Percentiles rank a stretch among this genome's conserved stretches.
Conservation (phyloP, 192 early-diverging fungal genomes). For the Linnemannia schmuckeri region DNA sequence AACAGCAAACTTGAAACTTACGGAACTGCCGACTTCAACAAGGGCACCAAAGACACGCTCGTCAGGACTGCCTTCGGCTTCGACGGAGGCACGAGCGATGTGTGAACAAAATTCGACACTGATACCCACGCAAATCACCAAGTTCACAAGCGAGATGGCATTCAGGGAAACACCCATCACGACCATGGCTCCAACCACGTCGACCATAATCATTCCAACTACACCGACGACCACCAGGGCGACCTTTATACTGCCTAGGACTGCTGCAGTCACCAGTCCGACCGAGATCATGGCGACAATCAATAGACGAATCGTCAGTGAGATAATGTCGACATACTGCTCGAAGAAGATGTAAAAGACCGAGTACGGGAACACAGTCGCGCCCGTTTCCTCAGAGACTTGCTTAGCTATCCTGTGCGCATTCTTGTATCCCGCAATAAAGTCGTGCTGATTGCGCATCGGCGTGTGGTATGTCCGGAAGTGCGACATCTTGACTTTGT, state of each 20-base stretch:
- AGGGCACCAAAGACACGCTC: constrained; percentile 63
- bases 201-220: constrained; percentile 71
- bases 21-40: constrained; percentile 72
- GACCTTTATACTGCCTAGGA: constrained; percentile 65
- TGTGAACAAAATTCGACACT: constrained; percentile 79
- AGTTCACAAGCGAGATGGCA: constrained; percentile 73
- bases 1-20: constrained; percentile 29
- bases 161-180: constrained; percentile 71
- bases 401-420: constrained; percentile 70
- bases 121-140: constrained; percentile 76
- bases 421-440: constrained; percentile 68
- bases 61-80: constrained; percentile 57
- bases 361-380: constrained; percentile 72
- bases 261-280: constrained; percentile 62
- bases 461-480: constrained; percentile 74
- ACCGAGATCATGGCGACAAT: constrained; percentile 66
- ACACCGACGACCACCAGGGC: constrained; percentile 66
- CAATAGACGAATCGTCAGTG: constrained; percentile 64
- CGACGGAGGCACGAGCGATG: constrained; percentile 68
- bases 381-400: constrained; percentile 52
- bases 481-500: constrained; percentile 66
- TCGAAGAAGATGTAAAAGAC: constrained; percentile 79
- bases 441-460: constrained; percentile 67
- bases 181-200: constrained; percentile 70
- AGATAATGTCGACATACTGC: constrained; percentile 70